These are phyloP conservation scores for Orbilia blumenaviensis DNA, from an alignment of 2,329 filamentous ascomycete genomes.

Conservation along the genomic window DNA sequence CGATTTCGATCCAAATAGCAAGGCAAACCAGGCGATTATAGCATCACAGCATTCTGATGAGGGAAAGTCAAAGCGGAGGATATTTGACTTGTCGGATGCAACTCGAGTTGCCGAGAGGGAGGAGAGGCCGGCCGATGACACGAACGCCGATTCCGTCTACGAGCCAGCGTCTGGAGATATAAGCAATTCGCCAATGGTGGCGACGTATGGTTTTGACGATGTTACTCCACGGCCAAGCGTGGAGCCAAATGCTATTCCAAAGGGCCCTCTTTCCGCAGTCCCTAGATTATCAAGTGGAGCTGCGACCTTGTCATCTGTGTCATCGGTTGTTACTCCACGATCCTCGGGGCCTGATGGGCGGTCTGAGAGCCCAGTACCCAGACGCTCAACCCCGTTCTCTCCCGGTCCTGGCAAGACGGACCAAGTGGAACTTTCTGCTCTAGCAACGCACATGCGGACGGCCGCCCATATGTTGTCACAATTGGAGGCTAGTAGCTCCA, in stretches of 20 bases:
- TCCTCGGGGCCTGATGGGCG: conserved; percentile 69
- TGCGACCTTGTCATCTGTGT: conserved; percentile 69
- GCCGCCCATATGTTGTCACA: conserved; percentile 88
- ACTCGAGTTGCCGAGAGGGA: conserved; percentile 64
- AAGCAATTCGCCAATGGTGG: conserved; percentile 75
- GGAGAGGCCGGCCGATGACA: conserved; percentile 62
- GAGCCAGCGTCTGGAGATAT: conserved; percentile 83
- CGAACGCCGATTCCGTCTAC: conserved; percentile 76
- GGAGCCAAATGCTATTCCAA: conserved; percentile 52
- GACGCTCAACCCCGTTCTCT: conserved; percentile 65
- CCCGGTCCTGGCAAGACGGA: conserved; percentile 67
- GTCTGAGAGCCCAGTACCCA: conserved; percentile 36
- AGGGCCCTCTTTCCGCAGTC: conserved; percentile 37
- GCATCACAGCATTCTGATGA: conserved; percentile 67
- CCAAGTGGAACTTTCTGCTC: conserved; percentile 80
- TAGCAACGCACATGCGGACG: conserved; percentile 87
- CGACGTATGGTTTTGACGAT: conserved; percentile 66
- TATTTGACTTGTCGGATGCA: conserved; percentile 76
- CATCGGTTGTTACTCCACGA: conserved; percentile 72
- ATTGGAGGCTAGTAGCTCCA: conserved; percentile 80
- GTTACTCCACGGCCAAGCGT: conserved; percentile 59
- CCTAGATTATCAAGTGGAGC: conserved; percentile 70
- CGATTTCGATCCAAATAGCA: conserved; percentile 78
- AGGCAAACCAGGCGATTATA: conserved; percentile 75
- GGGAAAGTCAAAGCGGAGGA: conserved; percentile 66